Evolutionary conservation across 192 early-diverging fungal species (phyloP).

Genomic region (Podochytrium sp.): DNA sequence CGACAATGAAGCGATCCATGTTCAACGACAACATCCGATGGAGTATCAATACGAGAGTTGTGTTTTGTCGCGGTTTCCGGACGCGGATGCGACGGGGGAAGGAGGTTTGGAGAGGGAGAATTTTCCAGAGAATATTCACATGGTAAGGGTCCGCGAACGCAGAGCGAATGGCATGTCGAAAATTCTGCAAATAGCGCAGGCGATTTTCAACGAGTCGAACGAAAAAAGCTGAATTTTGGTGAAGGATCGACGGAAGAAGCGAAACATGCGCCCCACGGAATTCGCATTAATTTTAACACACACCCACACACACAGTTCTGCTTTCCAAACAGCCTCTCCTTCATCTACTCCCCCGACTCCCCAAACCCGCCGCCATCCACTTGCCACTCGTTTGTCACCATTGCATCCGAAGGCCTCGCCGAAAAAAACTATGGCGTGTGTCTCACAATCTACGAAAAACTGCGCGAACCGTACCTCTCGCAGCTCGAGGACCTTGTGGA

Average conservation of each 20-base stretch:
- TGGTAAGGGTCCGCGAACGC: slow-evolving; percentile 43
- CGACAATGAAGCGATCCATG: slow-evolving; percentile 26
- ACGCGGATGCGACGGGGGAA: slow-evolving; percentile 40
- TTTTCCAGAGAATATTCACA: slow-evolving; percentile 46
- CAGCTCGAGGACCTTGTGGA: slow-evolving; percentile 45
- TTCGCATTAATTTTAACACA: slow-evolving; percentile 10
- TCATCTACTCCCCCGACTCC: slow-evolving; percentile 36
- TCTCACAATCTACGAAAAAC: slow-evolving; percentile 46
- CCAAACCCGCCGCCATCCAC: slow-evolving; percentile 45
- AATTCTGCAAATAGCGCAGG: too few relatives aligned
- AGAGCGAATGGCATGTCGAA: too few relatives aligned
- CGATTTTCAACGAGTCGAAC: too few relatives aligned
- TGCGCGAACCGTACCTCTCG: slow-evolving; percentile 30
- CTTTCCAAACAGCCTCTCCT: slow-evolving; percentile 53
- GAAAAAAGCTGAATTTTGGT: too few relatives aligned
- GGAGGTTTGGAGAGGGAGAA: slow-evolving; percentile 38
- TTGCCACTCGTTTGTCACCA: slow-evolving; percentile 60
- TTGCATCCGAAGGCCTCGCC: slow-evolving; percentile 49
- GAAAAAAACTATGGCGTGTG: slow-evolving; percentile 50
- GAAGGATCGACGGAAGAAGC: too few relatives aligned
- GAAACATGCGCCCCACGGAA: too few relatives aligned
- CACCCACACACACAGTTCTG: slow-evolving; percentile 44
- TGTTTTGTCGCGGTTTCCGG: slow-evolving; percentile 47
- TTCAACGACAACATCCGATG: slow-evolving; percentile 51
- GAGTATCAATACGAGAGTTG: slow-evolving; percentile 43